These are phyloP conservation scores for Teratosphaeria epicoccoides DNA, from an alignment of 2,329 filamentous ascomycete species.

Conservation along the genomic window DNA sequence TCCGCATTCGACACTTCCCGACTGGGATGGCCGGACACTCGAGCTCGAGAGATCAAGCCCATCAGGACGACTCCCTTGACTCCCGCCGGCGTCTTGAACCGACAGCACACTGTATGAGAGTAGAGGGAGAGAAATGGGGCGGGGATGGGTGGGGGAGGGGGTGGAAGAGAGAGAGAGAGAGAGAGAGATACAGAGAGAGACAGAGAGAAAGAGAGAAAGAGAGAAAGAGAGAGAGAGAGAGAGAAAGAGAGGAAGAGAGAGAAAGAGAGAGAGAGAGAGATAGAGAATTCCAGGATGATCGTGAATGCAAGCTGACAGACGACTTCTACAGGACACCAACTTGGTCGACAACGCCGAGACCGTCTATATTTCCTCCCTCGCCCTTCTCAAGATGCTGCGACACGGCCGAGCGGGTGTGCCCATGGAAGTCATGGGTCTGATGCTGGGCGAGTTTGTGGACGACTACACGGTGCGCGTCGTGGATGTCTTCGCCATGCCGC, in stretches of 20 bases:
- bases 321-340: constrained; percentile 63
- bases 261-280: too few species aligned
- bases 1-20: background rate
- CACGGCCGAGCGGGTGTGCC: constrained; percentile 95
- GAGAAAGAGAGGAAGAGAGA: too few species aligned
- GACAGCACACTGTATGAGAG: background rate
- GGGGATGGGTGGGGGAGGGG: too few species aligned
- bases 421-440: constrained; percentile 99
- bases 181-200: too few species aligned
- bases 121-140: background rate
- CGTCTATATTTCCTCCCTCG: constrained; percentile 96
- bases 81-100: background rate
- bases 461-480: constrained; percentile 98
- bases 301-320: constrained; percentile 6
- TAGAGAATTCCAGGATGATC: background rate
- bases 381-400: constrained; percentile 94
- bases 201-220: too few species aligned
- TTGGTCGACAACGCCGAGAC: constrained; percentile 99
- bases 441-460: constrained; percentile 97
- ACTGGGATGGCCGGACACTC: background rate
- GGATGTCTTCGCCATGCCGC: constrained; percentile 98
- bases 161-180: too few species aligned
- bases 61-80: background rate
- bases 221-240: too few species aligned
- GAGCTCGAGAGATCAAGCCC: background rate